A percentile compares a stretch with the other conserved stretches of the same genome.
Evolutionary conservation across 192 early-diverging fungal genomes (phyloP).

Genomic region (Chytriomyces hyalinus): DNA sequence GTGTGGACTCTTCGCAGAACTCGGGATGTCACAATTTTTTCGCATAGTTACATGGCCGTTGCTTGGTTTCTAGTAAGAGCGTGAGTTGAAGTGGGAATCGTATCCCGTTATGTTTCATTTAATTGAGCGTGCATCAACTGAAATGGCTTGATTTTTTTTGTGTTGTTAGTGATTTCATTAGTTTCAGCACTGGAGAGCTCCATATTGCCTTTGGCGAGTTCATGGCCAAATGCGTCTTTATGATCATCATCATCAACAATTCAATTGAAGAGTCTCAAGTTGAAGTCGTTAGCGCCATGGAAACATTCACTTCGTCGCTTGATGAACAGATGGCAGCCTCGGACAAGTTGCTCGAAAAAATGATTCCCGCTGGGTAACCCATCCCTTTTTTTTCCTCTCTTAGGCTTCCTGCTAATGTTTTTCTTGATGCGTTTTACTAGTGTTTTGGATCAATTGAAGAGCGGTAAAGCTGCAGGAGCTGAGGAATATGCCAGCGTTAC

Average conservation of each 20-base stretch:
- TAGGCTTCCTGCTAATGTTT: background rate
- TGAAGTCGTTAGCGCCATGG: conserved; percentile 34
- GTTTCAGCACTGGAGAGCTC: conserved; percentile 37
- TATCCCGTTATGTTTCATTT: background rate
- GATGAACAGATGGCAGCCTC: conserved; percentile 42
- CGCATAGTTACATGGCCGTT: conserved; percentile 32
- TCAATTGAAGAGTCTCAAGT: conserved; percentile 50
- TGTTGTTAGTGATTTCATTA: conserved; percentile 26
- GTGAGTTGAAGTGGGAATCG: conserved; percentile 6
- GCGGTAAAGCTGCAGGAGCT: conserved; percentile 45
- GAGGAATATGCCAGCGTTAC: conserved; percentile 48
- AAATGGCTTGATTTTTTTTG: background rate
- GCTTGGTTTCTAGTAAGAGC: conserved; percentile 26
- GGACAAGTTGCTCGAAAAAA: conserved; percentile 41
- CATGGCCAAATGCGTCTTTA: conserved; percentile 45
- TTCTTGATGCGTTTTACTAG: background rate
- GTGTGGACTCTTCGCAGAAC: conserved; percentile 30
- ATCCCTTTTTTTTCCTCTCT: conserved; percentile 2
- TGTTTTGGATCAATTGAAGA: conserved; percentile 49
- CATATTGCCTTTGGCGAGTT: conserved; percentile 41
- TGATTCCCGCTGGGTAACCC: conserved; percentile 44
- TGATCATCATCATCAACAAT: conserved; percentile 49
- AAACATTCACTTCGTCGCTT: conserved; percentile 36
- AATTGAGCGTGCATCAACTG: background rate
- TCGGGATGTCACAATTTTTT: conserved; percentile 27